Evolutionary conservation across 1,139 yeast genomes (phyloP).

Genomic region (Trichomonascaceae sp.): DNA sequence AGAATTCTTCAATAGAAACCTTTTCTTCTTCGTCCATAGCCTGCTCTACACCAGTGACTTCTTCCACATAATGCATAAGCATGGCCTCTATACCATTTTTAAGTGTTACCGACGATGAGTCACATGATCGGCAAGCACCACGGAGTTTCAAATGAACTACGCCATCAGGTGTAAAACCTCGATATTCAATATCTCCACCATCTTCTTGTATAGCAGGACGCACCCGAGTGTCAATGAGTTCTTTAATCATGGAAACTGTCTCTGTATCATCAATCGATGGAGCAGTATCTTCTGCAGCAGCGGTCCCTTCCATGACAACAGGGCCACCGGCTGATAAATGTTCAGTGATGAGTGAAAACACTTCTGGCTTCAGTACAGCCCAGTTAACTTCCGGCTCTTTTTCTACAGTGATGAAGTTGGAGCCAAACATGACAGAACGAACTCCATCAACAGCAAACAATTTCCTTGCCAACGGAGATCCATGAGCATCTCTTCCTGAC

Average conservation of each 20-base stretch:
- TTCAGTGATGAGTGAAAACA: slow-evolving; percentile 78
- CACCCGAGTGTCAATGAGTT: slow-evolving; percentile 85
- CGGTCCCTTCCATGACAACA: slow-evolving; percentile 40
- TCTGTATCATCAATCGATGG: slow-evolving; percentile 62
- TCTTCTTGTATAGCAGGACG: slow-evolving; percentile 84
- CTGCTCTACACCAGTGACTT: slow-evolving; percentile 69
- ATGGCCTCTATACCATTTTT: slow-evolving; percentile 77
- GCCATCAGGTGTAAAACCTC: slow-evolving; percentile 64
- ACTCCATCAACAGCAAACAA: slow-evolving; percentile 83
- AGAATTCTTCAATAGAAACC: slow-evolving; percentile 62
- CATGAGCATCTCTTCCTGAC: slow-evolving; percentile 61
- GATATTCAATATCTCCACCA: slow-evolving; percentile 74
- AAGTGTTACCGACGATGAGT: slow-evolving; percentile 68
- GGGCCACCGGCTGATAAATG: slow-evolving; percentile 72
- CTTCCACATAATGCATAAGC: slow-evolving; percentile 81
- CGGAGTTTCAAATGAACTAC: slow-evolving; percentile 66
- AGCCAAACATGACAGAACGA: slow-evolving; percentile 81
- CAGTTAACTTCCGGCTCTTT: slow-evolving; percentile 53
- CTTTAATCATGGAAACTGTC: slow-evolving; percentile 86
- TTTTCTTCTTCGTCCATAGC: slow-evolving; percentile 56
- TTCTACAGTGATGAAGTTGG: slow-evolving; percentile 79
- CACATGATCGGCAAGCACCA: slow-evolving; percentile 81
- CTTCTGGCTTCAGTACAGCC: slow-evolving; percentile 82
- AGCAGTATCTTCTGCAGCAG: slow-evolving; percentile 33
- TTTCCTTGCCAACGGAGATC: slow-evolving; percentile 76